Evolutionary conservation across 1,139 yeast species (phyloP).

Genomic region (Suhomyces anneliseae): DNA sequence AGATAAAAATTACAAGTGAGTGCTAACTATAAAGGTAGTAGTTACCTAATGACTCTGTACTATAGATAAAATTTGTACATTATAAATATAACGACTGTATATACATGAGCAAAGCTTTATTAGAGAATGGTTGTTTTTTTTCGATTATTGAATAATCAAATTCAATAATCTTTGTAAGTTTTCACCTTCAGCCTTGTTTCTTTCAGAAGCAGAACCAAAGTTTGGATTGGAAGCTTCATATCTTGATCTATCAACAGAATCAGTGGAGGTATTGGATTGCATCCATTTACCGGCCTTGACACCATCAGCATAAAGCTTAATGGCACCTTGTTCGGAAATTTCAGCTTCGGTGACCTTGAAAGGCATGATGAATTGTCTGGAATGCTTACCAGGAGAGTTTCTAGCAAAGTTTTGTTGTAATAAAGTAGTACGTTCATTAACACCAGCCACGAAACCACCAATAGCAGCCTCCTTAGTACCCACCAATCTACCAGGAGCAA

Average conservation of each 20-base stretch:
- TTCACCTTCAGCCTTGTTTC: slow-evolving; percentile 36
- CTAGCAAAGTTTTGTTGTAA: slow-evolving; percentile 44
- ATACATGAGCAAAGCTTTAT: slow-evolving; percentile 2
- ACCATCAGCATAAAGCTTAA: slow-evolving; percentile 43
- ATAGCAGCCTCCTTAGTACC: slow-evolving; percentile 58
- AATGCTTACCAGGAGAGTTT: slow-evolving; percentile 44
- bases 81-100: slow-evolving; percentile 1
- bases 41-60: background rate
- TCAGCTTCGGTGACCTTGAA: slow-evolving; percentile 45
- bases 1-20: too few relatives aligned
- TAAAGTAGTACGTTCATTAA: slow-evolving; percentile 37
- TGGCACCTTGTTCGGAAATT: slow-evolving; percentile 36
- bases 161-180: slow-evolving; percentile 38
- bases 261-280: slow-evolving; percentile 24
- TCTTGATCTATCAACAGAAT: slow-evolving; percentile 20
- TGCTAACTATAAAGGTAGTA: too few relatives aligned
- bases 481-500: slow-evolving; percentile 72
- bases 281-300: slow-evolving; percentile 45
- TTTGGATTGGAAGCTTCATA: slow-evolving; percentile 35
- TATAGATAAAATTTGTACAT: background rate
- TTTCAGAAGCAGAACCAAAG: slow-evolving; percentile 34
- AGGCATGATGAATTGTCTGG: slow-evolving; percentile 47
- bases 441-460: slow-evolving; percentile 69
- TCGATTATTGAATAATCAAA: slow-evolving; percentile 21
- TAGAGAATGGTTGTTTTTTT: background rate